phyloP scores from a whole-genome alignment of 2,329 filamentous ascomycete genomes.

The Ascomycota sp. region DNA sequence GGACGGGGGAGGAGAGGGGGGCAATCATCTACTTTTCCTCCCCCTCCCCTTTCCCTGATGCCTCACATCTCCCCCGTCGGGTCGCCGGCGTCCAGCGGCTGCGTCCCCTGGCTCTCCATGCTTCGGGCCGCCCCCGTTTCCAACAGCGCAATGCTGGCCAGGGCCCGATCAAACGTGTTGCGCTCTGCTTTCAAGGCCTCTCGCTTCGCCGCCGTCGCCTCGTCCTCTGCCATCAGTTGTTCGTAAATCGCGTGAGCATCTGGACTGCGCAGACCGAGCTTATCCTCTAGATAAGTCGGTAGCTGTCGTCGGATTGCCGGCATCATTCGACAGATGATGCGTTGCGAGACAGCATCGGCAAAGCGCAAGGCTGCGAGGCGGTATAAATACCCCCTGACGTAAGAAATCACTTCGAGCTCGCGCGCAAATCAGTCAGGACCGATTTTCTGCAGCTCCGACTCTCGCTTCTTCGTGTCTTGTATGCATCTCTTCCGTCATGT shows the following conservation, averaged over 20 bases:
- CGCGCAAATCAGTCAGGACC: slow-evolving; percentile 34
- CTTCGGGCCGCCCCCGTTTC: slow-evolving; percentile 12
- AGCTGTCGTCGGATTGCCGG: slow-evolving; percentile 20
- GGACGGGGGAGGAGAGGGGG: too few relatives aligned
- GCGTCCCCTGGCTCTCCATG: slow-evolving; percentile 2
- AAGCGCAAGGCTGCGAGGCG: slow-evolving; percentile 44
- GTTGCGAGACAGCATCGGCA: slow-evolving; percentile 31
- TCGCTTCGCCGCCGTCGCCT: slow-evolving; percentile 18
- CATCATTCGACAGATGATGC: slow-evolving; percentile 27
- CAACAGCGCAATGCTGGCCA: slow-evolving; percentile 23
- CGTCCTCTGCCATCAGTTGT: slow-evolving; percentile 28
- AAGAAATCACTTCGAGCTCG: slow-evolving; percentile 42
- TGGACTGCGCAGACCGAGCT: slow-evolving; percentile 18
- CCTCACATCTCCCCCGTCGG: slow-evolving; percentile 7
- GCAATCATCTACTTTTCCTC: too few relatives aligned
- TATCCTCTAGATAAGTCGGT: slow-evolving; percentile 20
- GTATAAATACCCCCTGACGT: slow-evolving; percentile 51
- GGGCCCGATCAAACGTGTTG: slow-evolving; percentile 24
- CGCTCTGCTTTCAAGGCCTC: slow-evolving; percentile 21
- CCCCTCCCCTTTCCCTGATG: too few relatives aligned
- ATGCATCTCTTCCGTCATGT: slow-evolving; percentile 26
- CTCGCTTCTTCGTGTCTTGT: slow-evolving; percentile 21
- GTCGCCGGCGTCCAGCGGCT: slow-evolving; percentile 1
- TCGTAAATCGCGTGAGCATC: slow-evolving; percentile 14
- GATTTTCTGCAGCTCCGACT: slow-evolving; percentile 24